A percentile compares a stretch with the other conserved stretches of the same genome.
Evolutionary conservation across 2,329 filamentous ascomycete genomes (phyloP).

Genomic region (Davidsoniella australis): DNA sequence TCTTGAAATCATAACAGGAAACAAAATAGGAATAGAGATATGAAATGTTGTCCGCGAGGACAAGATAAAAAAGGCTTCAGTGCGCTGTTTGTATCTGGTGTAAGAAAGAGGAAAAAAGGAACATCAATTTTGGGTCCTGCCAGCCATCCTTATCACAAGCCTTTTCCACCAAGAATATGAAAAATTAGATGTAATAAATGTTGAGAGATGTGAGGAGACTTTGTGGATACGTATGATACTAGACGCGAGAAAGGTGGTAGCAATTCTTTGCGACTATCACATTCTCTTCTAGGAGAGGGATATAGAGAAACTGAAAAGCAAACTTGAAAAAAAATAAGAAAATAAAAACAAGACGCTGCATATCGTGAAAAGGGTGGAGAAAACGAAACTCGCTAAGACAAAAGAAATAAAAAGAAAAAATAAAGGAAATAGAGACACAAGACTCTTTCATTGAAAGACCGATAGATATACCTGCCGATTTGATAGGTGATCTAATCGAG

Average conservation of each 20-base stretch:
- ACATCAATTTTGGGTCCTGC: background rate
- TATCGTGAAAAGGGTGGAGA: conserved; percentile 2
- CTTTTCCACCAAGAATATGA: background rate
- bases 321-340: background rate
- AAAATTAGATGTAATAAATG: background rate
- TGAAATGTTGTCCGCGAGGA: background rate
- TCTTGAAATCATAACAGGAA: background rate
- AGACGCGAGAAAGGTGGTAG: too few species aligned
- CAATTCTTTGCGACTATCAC: too few species aligned
- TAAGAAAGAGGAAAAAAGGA: background rate
- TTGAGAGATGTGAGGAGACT: too few species aligned
- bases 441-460: background rate
- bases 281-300: too few species aligned
- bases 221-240: too few species aligned
- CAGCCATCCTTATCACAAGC: background rate
- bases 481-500: background rate
- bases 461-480: background rate
- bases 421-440: conserved; percentile 1
- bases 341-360: background rate
- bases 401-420: conserved; percentile 2
- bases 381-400: background rate
- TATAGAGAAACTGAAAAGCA: conserved; percentile 1
- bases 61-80: background rate
- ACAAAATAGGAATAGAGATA: background rate
- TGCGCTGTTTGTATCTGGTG: background rate